A percentile compares a stretch with the other conserved stretches of the same genome.
These are phyloP conservation scores for Erodium trifolium DNA, from an alignment of 441 rosid genomes.

Conservation along the genomic window DNA sequence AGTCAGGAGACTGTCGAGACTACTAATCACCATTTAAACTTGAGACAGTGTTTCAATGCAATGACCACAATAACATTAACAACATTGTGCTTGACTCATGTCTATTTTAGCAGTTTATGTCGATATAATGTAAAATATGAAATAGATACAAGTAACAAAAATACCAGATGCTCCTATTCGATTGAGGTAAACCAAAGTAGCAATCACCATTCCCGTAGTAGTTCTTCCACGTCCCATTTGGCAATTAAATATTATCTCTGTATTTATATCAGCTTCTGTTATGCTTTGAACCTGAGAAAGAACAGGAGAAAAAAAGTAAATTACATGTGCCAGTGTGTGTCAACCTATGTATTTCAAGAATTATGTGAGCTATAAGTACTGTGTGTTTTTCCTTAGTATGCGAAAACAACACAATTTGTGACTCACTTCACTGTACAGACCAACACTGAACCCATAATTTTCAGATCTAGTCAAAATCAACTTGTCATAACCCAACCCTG, in stretches of 20 bases:
- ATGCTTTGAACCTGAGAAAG: constrained; percentile 71
- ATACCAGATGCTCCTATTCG: constrained; percentile 87
- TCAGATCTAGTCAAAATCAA: constrained; percentile 2
- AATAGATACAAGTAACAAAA: constrained; percentile 18
- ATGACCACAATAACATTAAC: not conserved
- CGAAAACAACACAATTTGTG: not conserved
- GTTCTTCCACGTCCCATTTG: constrained; percentile 99
- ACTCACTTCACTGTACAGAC: not conserved
- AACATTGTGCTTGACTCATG: constrained; percentile 2
- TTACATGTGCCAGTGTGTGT: not conserved
- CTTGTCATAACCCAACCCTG: not conserved
- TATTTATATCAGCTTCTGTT: constrained; percentile 59
- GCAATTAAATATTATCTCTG: constrained; percentile 86
- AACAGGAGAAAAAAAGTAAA: constrained; percentile 8
- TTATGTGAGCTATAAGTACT: not conserved
- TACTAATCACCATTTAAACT: constrained; percentile 6
- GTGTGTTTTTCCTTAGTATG: not conserved
- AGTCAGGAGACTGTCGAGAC: not conserved
- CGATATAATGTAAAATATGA: not conserved
- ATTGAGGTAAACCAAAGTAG: constrained; percentile 84
- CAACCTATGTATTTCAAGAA: constrained; percentile 14
- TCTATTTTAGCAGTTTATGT: constrained; percentile 3
- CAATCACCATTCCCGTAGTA: constrained; percentile 98
- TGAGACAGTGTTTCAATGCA: not conserved
- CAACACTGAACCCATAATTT: constrained; percentile 1